phyloP scores from a whole-genome alignment of 306 rosid species.

The Lithocarpus polystachyus region DNA sequence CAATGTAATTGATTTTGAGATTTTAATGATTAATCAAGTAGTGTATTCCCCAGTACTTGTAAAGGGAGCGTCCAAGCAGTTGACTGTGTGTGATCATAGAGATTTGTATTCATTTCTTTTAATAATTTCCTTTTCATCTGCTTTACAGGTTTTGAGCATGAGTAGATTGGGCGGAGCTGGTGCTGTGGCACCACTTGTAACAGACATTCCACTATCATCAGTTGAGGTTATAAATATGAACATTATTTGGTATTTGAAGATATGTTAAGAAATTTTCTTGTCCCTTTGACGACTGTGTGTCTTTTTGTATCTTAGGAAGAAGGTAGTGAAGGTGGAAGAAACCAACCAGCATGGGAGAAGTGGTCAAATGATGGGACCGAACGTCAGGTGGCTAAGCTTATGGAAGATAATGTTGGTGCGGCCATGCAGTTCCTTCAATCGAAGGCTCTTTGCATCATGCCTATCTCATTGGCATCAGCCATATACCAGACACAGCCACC shows the following conservation, averaged over 20 bases:
- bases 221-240: constrained; percentile 62
- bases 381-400: constrained; percentile 81
- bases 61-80: background rate
- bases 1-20: background rate
- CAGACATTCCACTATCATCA: constrained; percentile 86
- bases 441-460: constrained; percentile 95
- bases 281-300: constrained; percentile 8
- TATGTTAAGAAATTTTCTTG: background rate
- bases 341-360: constrained; percentile 92
- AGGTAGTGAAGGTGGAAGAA: constrained; percentile 77
- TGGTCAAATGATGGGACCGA: constrained; percentile 94
- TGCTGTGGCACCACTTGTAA: constrained; percentile 95
- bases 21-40: background rate
- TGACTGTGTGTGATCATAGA: background rate
- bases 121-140: constrained; percentile 9
- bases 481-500: constrained; percentile 87
- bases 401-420: constrained; percentile 93
- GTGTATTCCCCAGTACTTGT: background rate
- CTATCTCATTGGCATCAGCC: constrained; percentile 87
- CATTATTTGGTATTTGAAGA: background rate
- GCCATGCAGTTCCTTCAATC: constrained; percentile 98
- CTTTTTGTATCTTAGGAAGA: constrained; percentile 52
- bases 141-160: constrained; percentile 93
- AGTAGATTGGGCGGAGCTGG: constrained; percentile 98
- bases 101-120: background rate